These are phyloP conservation scores for Boletus calvinii DNA, from an alignment of 1,284 basidiomycete genomes.

Conservation along the genomic window DNA sequence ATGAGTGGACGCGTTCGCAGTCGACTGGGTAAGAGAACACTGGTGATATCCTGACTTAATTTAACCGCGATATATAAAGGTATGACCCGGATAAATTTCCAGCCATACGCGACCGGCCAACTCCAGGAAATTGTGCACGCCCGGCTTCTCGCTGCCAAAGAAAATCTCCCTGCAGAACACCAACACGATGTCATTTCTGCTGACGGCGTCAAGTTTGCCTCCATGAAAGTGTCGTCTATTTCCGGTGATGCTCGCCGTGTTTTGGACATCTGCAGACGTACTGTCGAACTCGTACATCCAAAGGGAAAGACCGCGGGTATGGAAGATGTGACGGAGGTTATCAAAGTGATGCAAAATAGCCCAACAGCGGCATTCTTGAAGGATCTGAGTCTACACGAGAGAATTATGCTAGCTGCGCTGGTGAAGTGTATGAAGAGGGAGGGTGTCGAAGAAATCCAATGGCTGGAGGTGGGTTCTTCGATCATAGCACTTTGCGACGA, in stretches of 20 bases:
- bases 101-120: constrained; percentile 83
- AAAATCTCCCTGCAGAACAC: constrained; percentile 38
- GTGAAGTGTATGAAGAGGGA: constrained; percentile 81
- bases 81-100: constrained; percentile 95
- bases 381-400: constrained; percentile 82
- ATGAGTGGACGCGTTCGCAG: constrained; percentile 92
- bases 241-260: constrained; percentile 95
- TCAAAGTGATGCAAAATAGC: constrained; percentile 88
- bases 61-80: constrained; percentile 45
- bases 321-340: constrained; percentile 78
- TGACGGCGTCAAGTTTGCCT: constrained; percentile 87
- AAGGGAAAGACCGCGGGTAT: constrained; percentile 59
- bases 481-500: constrained; percentile 1
- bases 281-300: constrained; percentile 75
- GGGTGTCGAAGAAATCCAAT: constrained; percentile 85
- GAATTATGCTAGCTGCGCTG: constrained; percentile 85
- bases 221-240: constrained; percentile 89
- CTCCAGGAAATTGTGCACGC: constrained; percentile 86
- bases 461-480: constrained; percentile 64
- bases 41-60: background rate
- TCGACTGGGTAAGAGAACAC: constrained; percentile 67
- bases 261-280: constrained; percentile 89
- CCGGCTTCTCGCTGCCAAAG: constrained; percentile 63
- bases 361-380: constrained; percentile 83
- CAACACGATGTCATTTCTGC: constrained; percentile 59